Evolutionary conservation across 495 filamentous ascomycete species (phyloP), one percentile per base, ranked within the genome.

Genomic region (Pyrenula aspistea): DNA sequence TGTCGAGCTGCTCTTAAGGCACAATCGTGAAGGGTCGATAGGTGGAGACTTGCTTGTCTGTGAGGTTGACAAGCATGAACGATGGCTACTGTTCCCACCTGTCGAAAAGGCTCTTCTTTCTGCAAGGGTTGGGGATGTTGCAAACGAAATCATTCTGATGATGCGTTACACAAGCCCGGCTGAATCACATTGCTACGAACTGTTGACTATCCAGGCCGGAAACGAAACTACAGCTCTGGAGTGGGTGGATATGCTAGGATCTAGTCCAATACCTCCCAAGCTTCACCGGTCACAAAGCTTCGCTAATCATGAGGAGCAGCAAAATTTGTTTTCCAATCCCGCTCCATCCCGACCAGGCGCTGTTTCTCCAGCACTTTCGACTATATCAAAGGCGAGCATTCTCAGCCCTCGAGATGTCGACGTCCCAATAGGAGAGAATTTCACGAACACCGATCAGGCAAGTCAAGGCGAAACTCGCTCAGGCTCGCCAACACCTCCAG

Each of bases 21-120:
- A 97, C 65, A 88, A 87, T 49, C 69, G 80, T 4, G 63, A 76
- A 20, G 80, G 82, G 58, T 74, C 69, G 2, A 61, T 62, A n/a
- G 69, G 75, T 11, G 88, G 91, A 1, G 93, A 99, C 67, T 68
- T 99, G 51, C 78, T 99, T 19, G 84, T 99, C 56, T 92, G 90
- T 59, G 91, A 97, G 65, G 80, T 95, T 53, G 88, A 89, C 51
- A 77, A 77, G 58, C 76, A 77, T 12, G 77, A 83, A 22, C 77
- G 83, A n/a, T 96, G 89, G 87, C 73, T 99, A 23, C 79, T 99
- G 0, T 95, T 97, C 66, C 88, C 92, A 12, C 91, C 94, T 1
- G 75, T 95, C 49, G 75, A 84, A 24, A 72, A 77, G 24, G 69
- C 74, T 49, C 78, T 74, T 56, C 76, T 94, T 47, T 96, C 93